Evolutionary conservation across 2,329 filamentous ascomycete genomes (phyloP), one percentile per base, ranked within the genome.

Genomic region (Aspergillus carbonarius): DNA sequence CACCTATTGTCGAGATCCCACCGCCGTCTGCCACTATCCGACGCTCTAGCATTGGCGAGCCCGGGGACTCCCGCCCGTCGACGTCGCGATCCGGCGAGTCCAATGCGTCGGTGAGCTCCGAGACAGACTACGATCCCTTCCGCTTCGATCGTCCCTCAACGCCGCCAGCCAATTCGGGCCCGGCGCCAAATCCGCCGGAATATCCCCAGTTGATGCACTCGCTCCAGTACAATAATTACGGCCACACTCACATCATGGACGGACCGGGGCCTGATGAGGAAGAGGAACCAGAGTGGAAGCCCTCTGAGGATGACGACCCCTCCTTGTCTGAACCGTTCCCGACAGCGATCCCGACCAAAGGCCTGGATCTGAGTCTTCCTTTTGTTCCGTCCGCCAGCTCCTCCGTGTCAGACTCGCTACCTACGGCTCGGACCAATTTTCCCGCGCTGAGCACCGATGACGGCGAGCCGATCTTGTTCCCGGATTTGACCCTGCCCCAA

Each of bases 261-360:
- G 61, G 83, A 75, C 72, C 86, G 72, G 59, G 81, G 66, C 76
- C 82, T 78, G 55, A 86, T 77, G 53, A 85, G 79, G 66, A 86
- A 82, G 51, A 85, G 77, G 18, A 85, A 66, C 15, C 78, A 75
- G 5, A 83, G 71, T 64, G 63, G 9, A 59, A 68, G 44, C 23
- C 44, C n/a, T 17, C 44, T 17, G 44, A 27, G 10, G 63, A 60
- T 20, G 20, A 54, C 17, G 57, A 59, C 23, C 62, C 27, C 4
- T 39, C 62, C 12, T 61, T 64, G 13, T 56, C 65, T 10, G 62
- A 68, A 40, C 62, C 67, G 6, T 69, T 70, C 32, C 67, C 67
- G 2, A 66, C 70, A 0, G 67, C 68, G 6, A 64, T 71, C 20
- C 68, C 68, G 13, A 54, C 62, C 1, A 65, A 64, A 18, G 63